A percentile compares a stretch with the other conserved stretches of the same genome.
phyloP scores from a whole-genome alignment of 23 red algal genomes.

The Gracilariopsis chorda region DNA sequence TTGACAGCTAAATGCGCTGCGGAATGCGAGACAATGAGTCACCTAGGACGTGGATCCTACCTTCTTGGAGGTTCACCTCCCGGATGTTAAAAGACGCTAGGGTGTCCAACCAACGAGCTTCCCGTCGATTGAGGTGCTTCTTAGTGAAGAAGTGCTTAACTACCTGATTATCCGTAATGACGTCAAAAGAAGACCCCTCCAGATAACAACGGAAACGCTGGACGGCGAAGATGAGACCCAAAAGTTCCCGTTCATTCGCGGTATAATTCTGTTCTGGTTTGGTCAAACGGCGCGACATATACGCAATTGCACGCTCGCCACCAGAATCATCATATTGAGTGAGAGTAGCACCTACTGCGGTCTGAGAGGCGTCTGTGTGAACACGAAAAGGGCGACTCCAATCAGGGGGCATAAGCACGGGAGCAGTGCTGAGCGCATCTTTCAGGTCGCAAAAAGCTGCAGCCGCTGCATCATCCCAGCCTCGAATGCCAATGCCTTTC shows the following conservation, averaged over 20 bases:
- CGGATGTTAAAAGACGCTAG: not conserved
- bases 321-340: not conserved
- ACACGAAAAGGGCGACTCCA: not conserved
- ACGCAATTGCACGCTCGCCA: not conserved
- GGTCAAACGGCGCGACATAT: not conserved
- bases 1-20: not conserved
- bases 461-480: not conserved
- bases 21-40: not conserved
- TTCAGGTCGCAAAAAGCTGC: not conserved
- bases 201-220: conserved; percentile 7
- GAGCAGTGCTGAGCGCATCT: not conserved
- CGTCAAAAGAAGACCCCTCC: conserved; percentile 16
- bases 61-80: not conserved
- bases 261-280: conserved; percentile 3
- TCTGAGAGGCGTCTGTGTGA: conserved; percentile 6
- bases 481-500: not conserved
- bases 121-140: not conserved
- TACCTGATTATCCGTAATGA: conserved; percentile 35
- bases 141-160: conserved; percentile 28
- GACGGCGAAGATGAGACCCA: conserved; percentile 1
- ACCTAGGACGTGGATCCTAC: conserved; percentile 20
- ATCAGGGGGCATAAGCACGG: not conserved
- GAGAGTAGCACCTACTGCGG: not conserved
- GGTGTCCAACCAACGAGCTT: not conserved
- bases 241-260: conserved; percentile 10